Evolutionary conservation across 805 yeast genomes (phyloP).

Genomic region (Cyberlindnera lachancei): DNA sequence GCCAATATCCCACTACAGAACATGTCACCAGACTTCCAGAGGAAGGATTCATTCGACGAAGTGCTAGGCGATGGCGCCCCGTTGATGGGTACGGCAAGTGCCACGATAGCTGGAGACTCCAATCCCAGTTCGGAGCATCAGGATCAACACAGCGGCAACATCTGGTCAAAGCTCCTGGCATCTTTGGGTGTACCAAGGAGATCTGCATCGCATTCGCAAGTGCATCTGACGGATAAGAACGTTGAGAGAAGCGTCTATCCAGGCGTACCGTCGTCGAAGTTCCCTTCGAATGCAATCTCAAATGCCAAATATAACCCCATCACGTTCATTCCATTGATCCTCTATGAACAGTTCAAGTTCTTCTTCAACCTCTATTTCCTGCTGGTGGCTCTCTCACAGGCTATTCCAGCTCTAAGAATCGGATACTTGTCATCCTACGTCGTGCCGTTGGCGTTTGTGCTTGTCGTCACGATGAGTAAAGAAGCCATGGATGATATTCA

Average conservation of each 20-base stretch:
- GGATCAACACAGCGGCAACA: background rate
- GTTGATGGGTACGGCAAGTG: slow-evolving; percentile 5
- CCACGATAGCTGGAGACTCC: slow-evolving; percentile 1
- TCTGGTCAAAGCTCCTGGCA: slow-evolving; percentile 13
- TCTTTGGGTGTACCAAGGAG: slow-evolving; percentile 5
- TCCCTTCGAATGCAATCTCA: slow-evolving; percentile 72
- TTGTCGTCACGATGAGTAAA: slow-evolving; percentile 87
- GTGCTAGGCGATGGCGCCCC: slow-evolving; percentile 15
- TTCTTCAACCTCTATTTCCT: slow-evolving; percentile 90
- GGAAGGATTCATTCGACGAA: slow-evolving; percentile 21
- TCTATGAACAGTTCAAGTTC: slow-evolving; percentile 94
- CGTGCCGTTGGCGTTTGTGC: slow-evolving; percentile 90
- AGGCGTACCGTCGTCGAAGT: slow-evolving; percentile 30
- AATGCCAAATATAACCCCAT: slow-evolving; percentile 91
- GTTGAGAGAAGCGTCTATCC: slow-evolving; percentile 36
- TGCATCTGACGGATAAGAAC: slow-evolving; percentile 23
- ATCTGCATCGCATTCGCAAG: slow-evolving; percentile 8
- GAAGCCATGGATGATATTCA: slow-evolving; percentile 93
- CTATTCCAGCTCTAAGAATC: slow-evolving; percentile 79
- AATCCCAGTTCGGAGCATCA: background rate
- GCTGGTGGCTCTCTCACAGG: slow-evolving; percentile 89
- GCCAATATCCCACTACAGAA: slow-evolving; percentile 26
- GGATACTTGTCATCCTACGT: slow-evolving; percentile 91
- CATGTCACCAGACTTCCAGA: slow-evolving; percentile 19
- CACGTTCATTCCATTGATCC: slow-evolving; percentile 79